These are phyloP conservation scores for Tylopilus cervinicoccineus DNA, from an alignment of 768 basidiomycete species.

Conservation along the genomic window DNA sequence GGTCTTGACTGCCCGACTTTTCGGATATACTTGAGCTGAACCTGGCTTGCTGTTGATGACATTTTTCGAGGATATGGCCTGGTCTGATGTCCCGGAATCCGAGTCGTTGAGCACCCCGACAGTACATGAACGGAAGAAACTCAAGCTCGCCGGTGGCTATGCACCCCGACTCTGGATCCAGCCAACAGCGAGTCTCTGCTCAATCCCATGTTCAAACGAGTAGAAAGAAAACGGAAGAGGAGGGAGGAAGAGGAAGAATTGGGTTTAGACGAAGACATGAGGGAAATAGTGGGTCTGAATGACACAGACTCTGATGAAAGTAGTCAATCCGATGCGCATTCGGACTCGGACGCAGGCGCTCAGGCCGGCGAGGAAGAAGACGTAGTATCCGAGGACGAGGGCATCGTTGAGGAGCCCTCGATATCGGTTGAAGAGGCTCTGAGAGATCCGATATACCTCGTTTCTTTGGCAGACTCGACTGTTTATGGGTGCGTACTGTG, in stretches of 20 bases:
- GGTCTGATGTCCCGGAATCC: conserved; percentile 15
- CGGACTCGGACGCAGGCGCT: conserved; percentile 16
- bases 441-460: conserved; percentile 57
- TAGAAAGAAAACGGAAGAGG: conserved; percentile 61
- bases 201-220: conserved; percentile 69
- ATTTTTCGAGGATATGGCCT: conserved; percentile 10
- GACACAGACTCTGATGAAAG: conserved; percentile 69
- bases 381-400: conserved; percentile 23
- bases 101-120: conserved; percentile 19
- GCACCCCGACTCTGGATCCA: neutral
- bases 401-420: conserved; percentile 34
- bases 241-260: conserved; percentile 62
- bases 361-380: conserved; percentile 28
- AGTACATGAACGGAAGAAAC: conserved; percentile 30
- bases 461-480: conserved; percentile 52
- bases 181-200: neutral
- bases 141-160: conserved; percentile 22
- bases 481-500: conserved; percentile 62
- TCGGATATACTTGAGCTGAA: neutral
- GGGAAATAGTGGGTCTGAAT: conserved; percentile 59
- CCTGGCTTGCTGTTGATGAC: neutral
- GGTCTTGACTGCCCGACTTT: neutral
- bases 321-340: conserved; percentile 31
- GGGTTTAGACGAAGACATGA: conserved; percentile 60
- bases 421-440: conserved; percentile 60